phyloP scores from a whole-genome alignment of 345 rosid species.

The Durio zibethinus region DNA sequence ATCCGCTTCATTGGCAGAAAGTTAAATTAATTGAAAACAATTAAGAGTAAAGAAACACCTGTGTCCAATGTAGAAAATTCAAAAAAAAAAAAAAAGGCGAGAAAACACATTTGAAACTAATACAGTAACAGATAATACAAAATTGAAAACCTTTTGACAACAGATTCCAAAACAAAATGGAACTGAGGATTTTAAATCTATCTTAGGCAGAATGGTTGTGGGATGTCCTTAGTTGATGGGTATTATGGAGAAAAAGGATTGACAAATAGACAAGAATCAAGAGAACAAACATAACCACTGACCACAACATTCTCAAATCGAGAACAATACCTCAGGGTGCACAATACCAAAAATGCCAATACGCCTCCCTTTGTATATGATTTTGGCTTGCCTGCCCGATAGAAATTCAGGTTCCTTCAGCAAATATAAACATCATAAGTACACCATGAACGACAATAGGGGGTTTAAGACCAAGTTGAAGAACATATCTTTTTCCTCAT shows the following conservation, averaged over 20 bases:
- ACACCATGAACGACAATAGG: neutral
- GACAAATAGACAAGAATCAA: neutral
- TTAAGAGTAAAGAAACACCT: neutral
- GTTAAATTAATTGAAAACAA: neutral
- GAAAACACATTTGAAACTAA: neutral
- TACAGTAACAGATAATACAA: neutral
- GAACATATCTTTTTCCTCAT: neutral
- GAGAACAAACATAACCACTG: neutral
- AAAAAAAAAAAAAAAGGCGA: neutral
- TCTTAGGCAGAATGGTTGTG: neutral
- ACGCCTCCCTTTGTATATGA: constrained; percentile 64
- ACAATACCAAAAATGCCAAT: constrained; percentile 82
- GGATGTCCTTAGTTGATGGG: neutral
- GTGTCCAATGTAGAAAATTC: neutral
- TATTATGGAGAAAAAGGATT: neutral
- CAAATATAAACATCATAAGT: neutral
- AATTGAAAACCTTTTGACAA: neutral
- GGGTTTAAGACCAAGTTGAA: neutral
- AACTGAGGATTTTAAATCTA: neutral
- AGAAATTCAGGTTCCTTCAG: constrained; percentile 81
- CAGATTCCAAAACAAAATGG: neutral
- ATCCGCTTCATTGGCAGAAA: neutral
- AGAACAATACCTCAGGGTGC: constrained; percentile 66
- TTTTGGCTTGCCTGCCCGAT: constrained; percentile 77
- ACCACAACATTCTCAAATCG: neutral